These are phyloP conservation scores for Chlorociboria aeruginascens DNA, from an alignment of 495 filamentous ascomycete species.

Conservation along the genomic window DNA sequence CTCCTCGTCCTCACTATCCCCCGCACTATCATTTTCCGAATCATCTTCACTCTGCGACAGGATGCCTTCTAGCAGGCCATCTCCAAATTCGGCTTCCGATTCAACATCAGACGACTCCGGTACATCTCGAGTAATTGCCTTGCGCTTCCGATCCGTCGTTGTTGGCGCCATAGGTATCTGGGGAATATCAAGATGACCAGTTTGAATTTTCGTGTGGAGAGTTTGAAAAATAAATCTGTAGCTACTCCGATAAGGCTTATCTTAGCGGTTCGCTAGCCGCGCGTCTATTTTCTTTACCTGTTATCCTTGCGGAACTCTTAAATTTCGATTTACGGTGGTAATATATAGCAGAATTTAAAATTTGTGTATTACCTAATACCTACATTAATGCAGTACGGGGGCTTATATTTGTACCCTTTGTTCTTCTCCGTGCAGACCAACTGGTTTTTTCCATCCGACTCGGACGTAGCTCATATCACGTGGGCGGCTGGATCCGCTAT, in stretches of 20 bases:
- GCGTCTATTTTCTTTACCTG: background rate
- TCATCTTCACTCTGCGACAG: constrained; percentile 43
- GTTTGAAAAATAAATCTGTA: constrained; percentile 1
- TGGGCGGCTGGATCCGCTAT: too few species aligned
- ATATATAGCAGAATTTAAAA: too few species aligned
- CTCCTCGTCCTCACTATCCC: constrained; percentile 30
- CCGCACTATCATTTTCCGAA: constrained; percentile 31
- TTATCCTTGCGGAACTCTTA: too few species aligned
- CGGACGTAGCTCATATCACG: too few species aligned
- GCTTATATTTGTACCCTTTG: too few species aligned
- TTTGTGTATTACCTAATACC: too few species aligned
- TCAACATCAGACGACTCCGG: constrained; percentile 21
- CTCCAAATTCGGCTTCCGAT: constrained; percentile 56
- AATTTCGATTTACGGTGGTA: too few species aligned
- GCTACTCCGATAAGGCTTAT: constrained; percentile 4
- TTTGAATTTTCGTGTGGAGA: background rate
- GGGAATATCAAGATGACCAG: background rate
- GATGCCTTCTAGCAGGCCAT: constrained; percentile 50
- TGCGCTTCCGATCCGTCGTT: constrained; percentile 18
- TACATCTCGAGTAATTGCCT: constrained; percentile 17
- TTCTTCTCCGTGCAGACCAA: too few species aligned
- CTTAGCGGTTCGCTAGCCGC: constrained; percentile 7
- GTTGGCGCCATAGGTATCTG: constrained; percentile 18
- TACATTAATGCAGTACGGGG: too few species aligned
- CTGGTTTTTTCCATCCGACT: too few species aligned